Conservation (phyloP, 2,329 filamentous ascomycete genomes). For the Scedosporium dehoogii region DNA sequence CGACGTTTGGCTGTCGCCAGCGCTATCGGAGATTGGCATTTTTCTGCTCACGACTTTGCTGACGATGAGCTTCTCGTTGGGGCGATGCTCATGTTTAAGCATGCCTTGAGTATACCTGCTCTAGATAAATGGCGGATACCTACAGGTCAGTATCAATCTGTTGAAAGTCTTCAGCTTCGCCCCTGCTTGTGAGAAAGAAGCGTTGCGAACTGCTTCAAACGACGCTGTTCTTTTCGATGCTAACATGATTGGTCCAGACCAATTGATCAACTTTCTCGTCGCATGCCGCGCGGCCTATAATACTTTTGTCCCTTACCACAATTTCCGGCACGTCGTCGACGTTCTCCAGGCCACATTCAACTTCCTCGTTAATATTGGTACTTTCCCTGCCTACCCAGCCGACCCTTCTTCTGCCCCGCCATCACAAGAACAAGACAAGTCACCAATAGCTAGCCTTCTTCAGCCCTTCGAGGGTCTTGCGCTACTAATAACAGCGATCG, state of each 20-base stretch:
- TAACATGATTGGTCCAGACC: slow-evolving; percentile 44
- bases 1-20: slow-evolving; percentile 56
- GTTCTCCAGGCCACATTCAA: slow-evolving; percentile 89
- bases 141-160: slow-evolving; percentile 47
- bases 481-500: slow-evolving; percentile 88
- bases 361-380: slow-evolving; percentile 74
- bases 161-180: neutral
- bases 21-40: slow-evolving; percentile 71
- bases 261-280: slow-evolving; percentile 75
- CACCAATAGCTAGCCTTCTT: slow-evolving; percentile 65
- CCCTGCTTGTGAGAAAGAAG: neutral
- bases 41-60: slow-evolving; percentile 79
- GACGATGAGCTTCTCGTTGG: slow-evolving; percentile 86
- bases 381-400: slow-evolving; percentile 56
- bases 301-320: slow-evolving; percentile 92
- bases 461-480: slow-evolving; percentile 81
- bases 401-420: slow-evolving; percentile 14
- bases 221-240: slow-evolving; percentile 15
- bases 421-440: slow-evolving; percentile 30
- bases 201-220: neutral
- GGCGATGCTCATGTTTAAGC: slow-evolving; percentile 80
- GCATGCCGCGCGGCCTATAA: slow-evolving; percentile 94
- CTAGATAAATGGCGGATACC: slow-evolving; percentile 72
- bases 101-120: slow-evolving; percentile 74
- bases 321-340: slow-evolving; percentile 94